Evolutionary conservation across 257 asterid genomes (phyloP), one percentile per base, ranked within the genome.

Genomic region (Solanum ahanhuiri): DNA sequence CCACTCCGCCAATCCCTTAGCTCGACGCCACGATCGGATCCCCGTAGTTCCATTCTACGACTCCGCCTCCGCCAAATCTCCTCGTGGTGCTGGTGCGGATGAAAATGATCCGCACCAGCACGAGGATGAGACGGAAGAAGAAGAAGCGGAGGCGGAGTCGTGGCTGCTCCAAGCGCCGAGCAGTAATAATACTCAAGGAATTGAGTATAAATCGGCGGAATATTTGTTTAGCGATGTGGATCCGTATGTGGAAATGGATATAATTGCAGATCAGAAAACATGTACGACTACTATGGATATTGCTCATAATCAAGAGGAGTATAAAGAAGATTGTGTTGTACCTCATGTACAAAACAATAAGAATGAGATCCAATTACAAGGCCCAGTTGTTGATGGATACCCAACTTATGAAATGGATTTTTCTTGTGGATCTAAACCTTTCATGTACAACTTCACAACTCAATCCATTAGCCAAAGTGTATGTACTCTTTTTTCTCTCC

Each of bases 1-100:
- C 25, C 98, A 95, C 94, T 89, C 98, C n/a, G 98, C 96, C 3
- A 95, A 95, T 84, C 98, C 98, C 2, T 91, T 95, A 9, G 96
- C 98, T 28, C 90, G 93, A 39, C 96, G 98, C 75, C 98, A 96
- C 92, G 97, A 96, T 88, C 98, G 98, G 57, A 34, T 89, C 83
- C 95, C 99, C 2, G 33, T 94, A 5, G 89, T 88, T n/a, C 98
- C 97, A 9, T 93, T 96, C 87, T 93, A 87, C 86, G 96, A 93
- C 89, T 87, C 94, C 41, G 91, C 91, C n/a, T 86, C 92, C 9
- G 83, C 91, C 82, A 85, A 39, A 28, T 70, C 72, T 9, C 31
- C 23, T 57, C 64, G n/a, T 17, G n/a, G 64, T 15, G 22, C 39
- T 5, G 63, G 25, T 1, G 84, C 60, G 30, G 75, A 12, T 69